Evolutionary conservation across 139 green algal species (phyloP), one percentile per base, ranked within the genome.

Genomic region (Tetradesmus lagerheimii): DNA sequence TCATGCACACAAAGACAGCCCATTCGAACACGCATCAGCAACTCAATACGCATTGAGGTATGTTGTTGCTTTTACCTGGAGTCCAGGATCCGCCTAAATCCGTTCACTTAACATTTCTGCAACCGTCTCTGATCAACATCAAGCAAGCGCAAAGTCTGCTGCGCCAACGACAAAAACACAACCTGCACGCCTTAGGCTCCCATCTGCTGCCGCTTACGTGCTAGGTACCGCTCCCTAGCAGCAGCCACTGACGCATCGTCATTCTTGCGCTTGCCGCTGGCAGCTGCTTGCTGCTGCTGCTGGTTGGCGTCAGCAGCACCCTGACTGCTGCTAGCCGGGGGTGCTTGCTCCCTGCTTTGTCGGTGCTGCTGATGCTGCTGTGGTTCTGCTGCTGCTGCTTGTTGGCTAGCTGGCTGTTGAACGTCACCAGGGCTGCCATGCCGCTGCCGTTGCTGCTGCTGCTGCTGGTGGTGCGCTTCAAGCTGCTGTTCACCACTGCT

Each of bases 211-310:
- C 92, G 91, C 50, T 95, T 93, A 3, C 96, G 92, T 1, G 96
- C 96, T 37, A 99, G 83, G 78, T 97, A 99, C 6, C 97, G 88
- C 88, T 98, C 97, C 23, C 93, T 80, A 0, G 97, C 97, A 0
- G 94, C 94, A 86, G 92, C 91, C 27, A 97, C 93, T 14, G 94
- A 79, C 0, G 90, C 87, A 23, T 96, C 94, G 38, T 94, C 91
- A 81, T 98, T 95, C 9, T 94, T 86, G 20, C 93, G 89, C 85
- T 94, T 95, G 34, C 83, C 88, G 11, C 43, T 89, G 39, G 23
- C 85, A 64, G 45, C 64, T 57, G 31, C 80, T 82, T 71, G 85
- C 83, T 89, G 85, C 31, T 86, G 35, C 38, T 83, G 64, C 80
- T 38, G 50, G n/a, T 41, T 29, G n/a, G 71, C 31, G 53, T 29